Conservation (phyloP, 768 basidiomycete species). For the Vararia minispora region DNA sequence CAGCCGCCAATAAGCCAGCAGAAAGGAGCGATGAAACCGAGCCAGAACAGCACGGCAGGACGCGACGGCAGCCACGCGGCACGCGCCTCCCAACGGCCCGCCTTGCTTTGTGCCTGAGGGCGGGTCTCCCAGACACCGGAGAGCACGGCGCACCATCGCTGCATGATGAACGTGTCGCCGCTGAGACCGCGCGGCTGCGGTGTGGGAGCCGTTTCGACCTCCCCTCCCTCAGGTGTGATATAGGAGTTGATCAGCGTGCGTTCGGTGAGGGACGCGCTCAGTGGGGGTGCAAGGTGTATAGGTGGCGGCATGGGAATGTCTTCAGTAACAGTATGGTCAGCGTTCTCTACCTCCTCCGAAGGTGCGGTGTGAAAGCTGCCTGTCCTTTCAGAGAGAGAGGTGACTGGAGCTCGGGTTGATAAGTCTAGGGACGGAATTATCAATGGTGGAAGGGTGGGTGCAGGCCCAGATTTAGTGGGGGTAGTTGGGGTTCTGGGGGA, state of each 20-base stretch:
- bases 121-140: too few species aligned
- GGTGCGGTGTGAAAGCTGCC: constrained; percentile 26
- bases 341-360: constrained; percentile 14
- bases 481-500: constrained; percentile 36
- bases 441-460: constrained; percentile 45
- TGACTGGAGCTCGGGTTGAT: constrained; percentile 11
- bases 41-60: constrained; percentile 50
- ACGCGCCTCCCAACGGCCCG: too few species aligned
- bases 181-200: constrained; percentile 6
- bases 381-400: constrained; percentile 14
- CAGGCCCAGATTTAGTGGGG: constrained; percentile 24
- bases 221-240: neutral
- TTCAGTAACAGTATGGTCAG: neutral
- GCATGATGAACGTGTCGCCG: constrained; percentile 17
- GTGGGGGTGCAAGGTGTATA: constrained; percentile 1
- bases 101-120: too few species aligned
- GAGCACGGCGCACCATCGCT: constrained; percentile 20
- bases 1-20: constrained; percentile 74
- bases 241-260: neutral
- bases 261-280: neutral
- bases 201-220: neutral
- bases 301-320: neutral
- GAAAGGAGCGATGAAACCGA: constrained; percentile 62
- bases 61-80: constrained; percentile 7
- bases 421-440: constrained; percentile 4